phyloP scores from a whole-genome alignment of 2,329 filamentous ascomycete genomes.

The Hypoxylon sp. region DNA sequence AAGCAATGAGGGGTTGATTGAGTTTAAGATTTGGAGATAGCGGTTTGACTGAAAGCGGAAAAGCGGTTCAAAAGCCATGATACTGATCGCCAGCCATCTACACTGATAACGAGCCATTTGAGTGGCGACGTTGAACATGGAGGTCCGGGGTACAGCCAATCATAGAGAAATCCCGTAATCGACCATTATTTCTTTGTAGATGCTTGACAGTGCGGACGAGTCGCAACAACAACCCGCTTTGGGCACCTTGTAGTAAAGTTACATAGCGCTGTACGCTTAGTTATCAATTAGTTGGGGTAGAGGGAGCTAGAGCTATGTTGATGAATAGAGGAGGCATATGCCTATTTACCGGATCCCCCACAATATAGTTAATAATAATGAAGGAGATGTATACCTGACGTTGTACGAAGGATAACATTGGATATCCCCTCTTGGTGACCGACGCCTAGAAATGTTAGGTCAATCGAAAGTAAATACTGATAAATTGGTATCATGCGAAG shows the following conservation, averaged over 20 bases:
- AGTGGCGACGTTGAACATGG: conserved; percentile 30
- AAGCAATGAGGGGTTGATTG: conserved; percentile 13
- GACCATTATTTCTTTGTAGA: conserved; percentile 2
- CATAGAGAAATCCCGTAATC: conserved; percentile 17
- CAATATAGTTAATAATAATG: background rate
- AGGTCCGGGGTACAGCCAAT: conserved; percentile 26
- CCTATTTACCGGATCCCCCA: background rate
- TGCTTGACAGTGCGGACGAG: background rate
- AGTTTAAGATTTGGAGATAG: conserved; percentile 27
- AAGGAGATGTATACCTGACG: background rate
- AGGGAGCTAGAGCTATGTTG: background rate
- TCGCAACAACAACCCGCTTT: conserved; percentile 5
- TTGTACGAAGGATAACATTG: background rate
- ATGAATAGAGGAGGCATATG: background rate
- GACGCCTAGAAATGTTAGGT: background rate
- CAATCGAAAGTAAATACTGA: background rate
- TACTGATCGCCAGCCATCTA: conserved; percentile 34
- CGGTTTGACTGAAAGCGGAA: conserved; percentile 15
- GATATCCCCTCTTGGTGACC: background rate
- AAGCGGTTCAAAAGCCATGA: conserved; percentile 25
- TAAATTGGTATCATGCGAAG: background rate
- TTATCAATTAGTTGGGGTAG: background rate
- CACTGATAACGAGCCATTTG: conserved; percentile 26
- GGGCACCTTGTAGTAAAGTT: background rate
- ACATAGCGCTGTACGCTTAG: background rate